Conservation (phyloP, 23 red algal species). For the Gracilaria gracilis region DNA sequence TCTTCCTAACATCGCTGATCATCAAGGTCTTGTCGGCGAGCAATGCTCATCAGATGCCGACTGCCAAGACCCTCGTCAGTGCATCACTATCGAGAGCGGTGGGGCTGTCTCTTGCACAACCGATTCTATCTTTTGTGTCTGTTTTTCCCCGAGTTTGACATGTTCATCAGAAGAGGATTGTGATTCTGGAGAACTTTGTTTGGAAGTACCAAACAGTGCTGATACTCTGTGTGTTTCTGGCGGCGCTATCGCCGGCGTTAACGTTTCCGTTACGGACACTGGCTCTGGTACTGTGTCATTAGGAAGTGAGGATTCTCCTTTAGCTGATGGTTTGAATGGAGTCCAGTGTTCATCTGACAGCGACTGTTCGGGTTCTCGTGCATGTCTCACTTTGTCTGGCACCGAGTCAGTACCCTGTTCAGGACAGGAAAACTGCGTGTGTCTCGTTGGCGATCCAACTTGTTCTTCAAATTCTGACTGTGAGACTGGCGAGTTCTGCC, state of each 20-base stretch:
- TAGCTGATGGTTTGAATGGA: background rate
- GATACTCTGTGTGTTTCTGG: background rate
- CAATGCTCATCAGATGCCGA: no score
- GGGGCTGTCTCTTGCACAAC: no score
- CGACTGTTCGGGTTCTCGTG: background rate
- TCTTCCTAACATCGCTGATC: no score
- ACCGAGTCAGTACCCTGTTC: background rate
- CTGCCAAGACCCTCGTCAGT: no score
- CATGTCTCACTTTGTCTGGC: background rate
- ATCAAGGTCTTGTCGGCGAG: no score
- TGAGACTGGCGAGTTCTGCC: background rate
- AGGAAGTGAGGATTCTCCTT: background rate
- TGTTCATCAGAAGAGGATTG: background rate
- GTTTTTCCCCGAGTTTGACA: no score
- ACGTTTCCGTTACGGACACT: background rate
- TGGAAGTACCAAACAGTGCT: no score
- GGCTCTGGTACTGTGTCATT: background rate
- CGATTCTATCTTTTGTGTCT: no score
- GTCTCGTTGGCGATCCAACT: background rate
- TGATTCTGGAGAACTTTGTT: background rate
- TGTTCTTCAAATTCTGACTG: conserved; percentile 1
- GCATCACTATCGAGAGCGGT: no score
- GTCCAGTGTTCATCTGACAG: background rate
- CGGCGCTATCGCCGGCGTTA: background rate
- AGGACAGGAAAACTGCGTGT: background rate